Base-by-base conservation (phyloP, 441 rosid species). In the Adansonia grandidieri region DNA sequence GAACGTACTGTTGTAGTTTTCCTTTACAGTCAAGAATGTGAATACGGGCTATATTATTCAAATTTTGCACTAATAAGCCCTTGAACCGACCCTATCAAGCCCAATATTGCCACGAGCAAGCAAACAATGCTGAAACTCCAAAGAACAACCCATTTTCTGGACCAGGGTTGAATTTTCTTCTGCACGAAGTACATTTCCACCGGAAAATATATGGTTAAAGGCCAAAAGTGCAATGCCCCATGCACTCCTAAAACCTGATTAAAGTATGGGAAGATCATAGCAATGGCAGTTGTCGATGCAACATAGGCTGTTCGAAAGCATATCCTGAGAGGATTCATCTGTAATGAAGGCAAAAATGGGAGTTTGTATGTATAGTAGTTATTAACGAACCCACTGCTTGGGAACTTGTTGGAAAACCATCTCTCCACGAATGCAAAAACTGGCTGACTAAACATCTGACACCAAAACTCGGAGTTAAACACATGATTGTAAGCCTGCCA, bases 171-270 rank as follows among this genome's bases (percentile, higher is more conserved):
- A 54, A 89, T 82, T 80, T 87, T 92, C 85, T 76, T 91, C 87
- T 88, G 95, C 87, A 85, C 88, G 48, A 89, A 79, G 79, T 89
- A 87, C 91, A 92, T 94, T 81, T 91, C 96, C 90, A 94, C 93
- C 0, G 98, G 98, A 24, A 92, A 94, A 82, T 94, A 84, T 42
- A 92, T 80, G 14, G 89, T 85, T 79, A 92, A 74, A 5, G 98
- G 98, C 98, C 98, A 92, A 72, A 94, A 94, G 77, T 82, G 87
- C 78, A 94, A 11, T 1, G 95, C 95, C 2, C 98, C 98, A 44
- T 91, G 47, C 50, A 91, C 83, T 78, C 92, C 98, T 22, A 92
- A 54, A 2, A 94, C 90, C 68, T 89, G 87, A 85, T 94, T 94
- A 86, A 94, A 94, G 84, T 90, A 94, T 8, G 98, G 97, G 76